phyloP scores from a whole-genome alignment of 441 rosid species.

The Capsella rubella region DNA sequence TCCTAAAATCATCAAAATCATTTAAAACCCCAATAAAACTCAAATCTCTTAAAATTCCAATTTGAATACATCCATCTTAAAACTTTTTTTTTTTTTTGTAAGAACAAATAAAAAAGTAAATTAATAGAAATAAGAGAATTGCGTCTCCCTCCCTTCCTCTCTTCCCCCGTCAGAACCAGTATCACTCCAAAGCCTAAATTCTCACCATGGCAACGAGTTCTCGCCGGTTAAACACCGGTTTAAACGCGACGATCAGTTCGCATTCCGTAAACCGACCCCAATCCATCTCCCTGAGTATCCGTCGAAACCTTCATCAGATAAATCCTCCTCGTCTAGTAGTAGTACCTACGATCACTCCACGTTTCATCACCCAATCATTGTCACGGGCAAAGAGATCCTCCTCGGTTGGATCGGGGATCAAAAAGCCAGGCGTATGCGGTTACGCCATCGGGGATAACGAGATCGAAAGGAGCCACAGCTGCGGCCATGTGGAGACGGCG shows the following conservation, averaged over 20 bases:
- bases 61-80: too few relatives aligned
- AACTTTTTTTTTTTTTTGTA: too few relatives aligned
- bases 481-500: constrained; percentile 42
- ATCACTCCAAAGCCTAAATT: background rate
- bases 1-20: too few relatives aligned
- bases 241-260: constrained; percentile 26
- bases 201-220: constrained; percentile 59
- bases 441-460: constrained; percentile 43
- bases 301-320: constrained; percentile 28
- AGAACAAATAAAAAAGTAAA: background rate
- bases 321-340: constrained; percentile 39
- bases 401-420: constrained; percentile 42
- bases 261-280: constrained; percentile 32
- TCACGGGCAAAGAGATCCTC: constrained; percentile 37
- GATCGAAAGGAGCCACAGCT: constrained; percentile 39
- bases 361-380: constrained; percentile 32
- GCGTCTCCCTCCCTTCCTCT: constrained; percentile 4
- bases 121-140: background rate
- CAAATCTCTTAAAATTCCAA: too few relatives aligned
- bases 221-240: constrained; percentile 56
- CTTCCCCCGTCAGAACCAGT: background rate
- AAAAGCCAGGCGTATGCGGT: constrained; percentile 46
- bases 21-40: too few relatives aligned
- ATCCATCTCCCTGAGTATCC: constrained; percentile 31
- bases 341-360: constrained; percentile 35